Percentiles rank a stretch among this genome's conserved stretches.
phyloP scores from a whole-genome alignment of 306 rosid genomes.

The Gynostemma pentaphyllum region DNA sequence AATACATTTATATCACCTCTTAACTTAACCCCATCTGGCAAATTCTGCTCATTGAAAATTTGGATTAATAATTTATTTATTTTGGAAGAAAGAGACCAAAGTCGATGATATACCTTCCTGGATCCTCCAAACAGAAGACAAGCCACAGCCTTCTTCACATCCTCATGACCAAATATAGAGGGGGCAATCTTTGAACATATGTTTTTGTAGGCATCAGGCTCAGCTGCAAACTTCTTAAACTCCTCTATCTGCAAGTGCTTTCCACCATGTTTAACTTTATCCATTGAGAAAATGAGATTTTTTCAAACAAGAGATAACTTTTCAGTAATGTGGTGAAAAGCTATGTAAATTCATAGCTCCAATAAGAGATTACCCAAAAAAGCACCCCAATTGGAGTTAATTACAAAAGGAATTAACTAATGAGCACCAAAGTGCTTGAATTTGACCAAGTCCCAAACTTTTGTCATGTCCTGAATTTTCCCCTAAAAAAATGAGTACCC shows the following conservation, averaged over 20 bases:
- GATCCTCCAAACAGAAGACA: conserved; percentile 97
- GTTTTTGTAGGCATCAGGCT: conserved; percentile 60
- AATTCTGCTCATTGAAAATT: conserved; percentile 37
- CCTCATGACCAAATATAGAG: conserved; percentile 91
- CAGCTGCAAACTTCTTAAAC: conserved; percentile 80
- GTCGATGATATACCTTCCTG: conserved; percentile 48
- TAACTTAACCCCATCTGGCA: conserved; percentile 96
- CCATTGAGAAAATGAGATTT: conserved; percentile 3
- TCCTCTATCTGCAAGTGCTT: conserved; percentile 68
- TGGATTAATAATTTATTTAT: conserved; percentile 5
- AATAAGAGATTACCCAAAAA: too few relatives aligned
- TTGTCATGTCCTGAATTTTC: too few relatives aligned
- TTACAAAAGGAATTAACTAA: too few relatives aligned
- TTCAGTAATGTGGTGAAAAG: too few relatives aligned
- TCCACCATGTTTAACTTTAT: background rate
- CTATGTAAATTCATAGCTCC: too few relatives aligned
- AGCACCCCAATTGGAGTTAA: too few relatives aligned
- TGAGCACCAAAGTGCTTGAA: too few relatives aligned
- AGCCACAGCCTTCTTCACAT: conserved; percentile 84
- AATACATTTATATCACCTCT: conserved; percentile 95
- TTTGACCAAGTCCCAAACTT: too few relatives aligned
- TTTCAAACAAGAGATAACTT: too few relatives aligned
- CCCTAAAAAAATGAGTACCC: too few relatives aligned
- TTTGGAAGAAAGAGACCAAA: background rate
- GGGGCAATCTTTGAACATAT: conserved; percentile 94